A percentile compares a stretch with the other conserved stretches of the same genome.
phyloP scores from a whole-genome alignment of 2,329 filamentous ascomycete genomes.

The Geosmithia morbida region DNA sequence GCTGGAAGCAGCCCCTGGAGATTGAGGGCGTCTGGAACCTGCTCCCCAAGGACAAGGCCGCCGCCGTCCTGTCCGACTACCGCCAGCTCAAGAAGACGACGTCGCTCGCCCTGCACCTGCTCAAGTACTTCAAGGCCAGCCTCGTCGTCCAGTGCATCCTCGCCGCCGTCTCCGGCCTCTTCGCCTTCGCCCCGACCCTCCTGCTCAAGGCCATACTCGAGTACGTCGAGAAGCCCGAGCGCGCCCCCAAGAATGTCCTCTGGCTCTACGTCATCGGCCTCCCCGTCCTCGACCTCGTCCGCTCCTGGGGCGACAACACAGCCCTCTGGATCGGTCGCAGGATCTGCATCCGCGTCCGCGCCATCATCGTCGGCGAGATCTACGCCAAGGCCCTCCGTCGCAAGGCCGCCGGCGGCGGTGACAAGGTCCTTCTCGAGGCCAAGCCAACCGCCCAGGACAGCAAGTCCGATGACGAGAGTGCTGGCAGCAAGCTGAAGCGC shows the following conservation, averaged over 20 bases:
- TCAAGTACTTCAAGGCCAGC: slow-evolving; percentile 68
- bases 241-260: slow-evolving; percentile 69
- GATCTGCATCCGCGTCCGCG: slow-evolving; percentile 82
- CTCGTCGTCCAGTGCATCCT: slow-evolving; percentile 67
- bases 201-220: slow-evolving; percentile 83
- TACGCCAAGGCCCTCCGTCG: slow-evolving; percentile 90
- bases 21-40: slow-evolving; percentile 87
- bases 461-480: slow-evolving; percentile 15
- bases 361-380: slow-evolving; percentile 93
- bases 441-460: slow-evolving; percentile 21
- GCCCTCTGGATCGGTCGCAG: slow-evolving; percentile 88
- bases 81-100: slow-evolving; percentile 73
- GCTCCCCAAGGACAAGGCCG: slow-evolving; percentile 75
- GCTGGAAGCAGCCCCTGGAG: slow-evolving; percentile 73
- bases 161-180: slow-evolving; percentile 64
- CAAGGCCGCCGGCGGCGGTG: slow-evolving; percentile 67
- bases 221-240: slow-evolving; percentile 74
- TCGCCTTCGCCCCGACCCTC: slow-evolving; percentile 85
- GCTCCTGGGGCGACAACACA: slow-evolving; percentile 72
- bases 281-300: slow-evolving; percentile 67
- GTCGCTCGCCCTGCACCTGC: slow-evolving; percentile 62
- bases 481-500: slow-evolving; percentile 35
- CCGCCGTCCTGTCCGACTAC: slow-evolving; percentile 65
- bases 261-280: slow-evolving; percentile 94
- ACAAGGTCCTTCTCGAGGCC: slow-evolving; percentile 54